phyloP scores from a whole-genome alignment of 768 basidiomycete genomes.

The Panus rudis region DNA sequence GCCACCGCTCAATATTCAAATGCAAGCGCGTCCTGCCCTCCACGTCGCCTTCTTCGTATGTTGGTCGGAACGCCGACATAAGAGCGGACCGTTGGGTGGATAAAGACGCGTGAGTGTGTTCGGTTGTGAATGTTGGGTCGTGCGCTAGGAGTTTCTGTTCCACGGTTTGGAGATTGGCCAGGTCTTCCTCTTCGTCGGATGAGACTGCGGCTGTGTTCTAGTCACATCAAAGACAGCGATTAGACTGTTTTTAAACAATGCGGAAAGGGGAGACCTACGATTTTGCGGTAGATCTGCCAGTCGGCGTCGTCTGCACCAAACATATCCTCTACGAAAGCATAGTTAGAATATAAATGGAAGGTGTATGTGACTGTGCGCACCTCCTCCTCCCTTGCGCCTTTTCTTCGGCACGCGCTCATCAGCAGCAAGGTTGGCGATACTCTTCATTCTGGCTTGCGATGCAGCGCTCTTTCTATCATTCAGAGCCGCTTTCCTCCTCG shows the following conservation, averaged over 20 bases:
- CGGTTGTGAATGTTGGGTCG: conserved; percentile 78
- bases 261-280: conserved; percentile 42
- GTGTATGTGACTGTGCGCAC: conserved; percentile 31
- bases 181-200: conserved; percentile 88
- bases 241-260: neutral
- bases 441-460: conserved; percentile 94
- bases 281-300: conserved; percentile 97
- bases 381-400: conserved; percentile 76
- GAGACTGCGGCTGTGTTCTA: conserved; percentile 67
- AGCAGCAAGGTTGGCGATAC: conserved; percentile 83
- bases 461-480: conserved; percentile 92
- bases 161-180: conserved; percentile 59
- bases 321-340: conserved; percentile 58
- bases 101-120: conserved; percentile 77
- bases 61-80: conserved; percentile 77
- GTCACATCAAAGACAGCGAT: neutral
- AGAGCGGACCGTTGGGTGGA: conserved; percentile 76
- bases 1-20: conserved; percentile 83
- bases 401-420: conserved; percentile 82
- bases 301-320: conserved; percentile 95
- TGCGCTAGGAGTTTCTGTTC: conserved; percentile 76
- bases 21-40: conserved; percentile 75
- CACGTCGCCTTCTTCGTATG: conserved; percentile 68
- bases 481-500: conserved; percentile 71
- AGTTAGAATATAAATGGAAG: neutral